Evolutionary conservation across 2,329 filamentous ascomycete species (phyloP).

Genomic region (Claviceps humidiphila): DNA sequence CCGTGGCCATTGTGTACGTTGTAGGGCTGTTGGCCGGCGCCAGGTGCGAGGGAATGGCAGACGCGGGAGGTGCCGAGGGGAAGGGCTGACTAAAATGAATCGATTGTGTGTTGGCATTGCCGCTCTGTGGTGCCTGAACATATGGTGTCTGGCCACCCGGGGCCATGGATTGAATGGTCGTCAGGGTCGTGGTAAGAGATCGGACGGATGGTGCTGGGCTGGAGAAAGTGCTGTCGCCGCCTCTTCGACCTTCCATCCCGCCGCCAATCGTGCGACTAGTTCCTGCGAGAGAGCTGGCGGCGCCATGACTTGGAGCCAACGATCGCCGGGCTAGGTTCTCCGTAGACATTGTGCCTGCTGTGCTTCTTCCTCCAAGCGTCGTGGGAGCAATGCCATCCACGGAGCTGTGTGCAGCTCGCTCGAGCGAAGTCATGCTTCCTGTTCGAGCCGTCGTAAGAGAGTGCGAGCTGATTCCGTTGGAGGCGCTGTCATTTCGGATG

Average conservation of each 20-base stretch:
- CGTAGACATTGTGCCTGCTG: conserved; percentile 70
- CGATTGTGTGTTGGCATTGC: conserved; percentile 28
- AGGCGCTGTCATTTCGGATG: conserved; percentile 8
- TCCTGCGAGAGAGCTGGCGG: conserved; percentile 51
- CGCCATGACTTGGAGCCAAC: conserved; percentile 56
- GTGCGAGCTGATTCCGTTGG: conserved; percentile 31
- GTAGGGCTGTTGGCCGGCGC: conserved; percentile 46
- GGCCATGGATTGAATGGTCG: conserved; percentile 67
- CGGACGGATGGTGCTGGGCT: conserved; percentile 70
- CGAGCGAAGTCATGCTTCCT: conserved; percentile 40
- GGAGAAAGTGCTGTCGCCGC: conserved; percentile 65
- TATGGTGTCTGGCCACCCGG: conserved; percentile 34
- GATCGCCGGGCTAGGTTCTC: conserved; percentile 66
- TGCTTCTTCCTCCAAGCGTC: conserved; percentile 55
- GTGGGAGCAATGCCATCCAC: conserved; percentile 43
- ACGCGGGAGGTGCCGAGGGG: conserved; percentile 49
- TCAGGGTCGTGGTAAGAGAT: conserved; percentile 71
- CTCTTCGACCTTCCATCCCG: conserved; percentile 54
- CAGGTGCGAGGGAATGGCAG: conserved; percentile 60
- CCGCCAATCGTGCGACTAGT: conserved; percentile 59
- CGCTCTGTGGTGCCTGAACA: conserved; percentile 16
- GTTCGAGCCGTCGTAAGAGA: conserved; percentile 45
- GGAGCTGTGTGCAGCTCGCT: conserved; percentile 47
- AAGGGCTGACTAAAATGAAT: conserved; percentile 56
- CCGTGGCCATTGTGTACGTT: conserved; percentile 65